A percentile compares a stretch with the other conserved stretches of the same genome.
These are phyloP conservation scores for Emmonsiellopsis sp. DNA, from an alignment of 2,329 filamentous ascomycete species.

Conservation along the genomic window DNA sequence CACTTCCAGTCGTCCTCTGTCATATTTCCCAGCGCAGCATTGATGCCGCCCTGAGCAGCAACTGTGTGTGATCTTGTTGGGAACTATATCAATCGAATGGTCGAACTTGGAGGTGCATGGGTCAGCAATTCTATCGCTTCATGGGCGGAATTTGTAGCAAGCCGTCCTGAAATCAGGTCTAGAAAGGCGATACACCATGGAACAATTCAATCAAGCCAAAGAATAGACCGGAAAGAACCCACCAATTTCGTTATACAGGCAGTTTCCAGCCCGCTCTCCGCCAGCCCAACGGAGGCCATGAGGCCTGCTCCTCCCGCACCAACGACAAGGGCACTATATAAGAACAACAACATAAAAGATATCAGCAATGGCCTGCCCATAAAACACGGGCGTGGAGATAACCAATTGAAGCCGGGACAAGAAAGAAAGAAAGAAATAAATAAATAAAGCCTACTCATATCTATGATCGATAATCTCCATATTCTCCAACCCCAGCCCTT, in stretches of 20 bases:
- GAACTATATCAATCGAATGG: conserved; percentile 8
- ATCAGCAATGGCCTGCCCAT: no score
- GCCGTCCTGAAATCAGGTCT: neutral
- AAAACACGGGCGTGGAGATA: no score
- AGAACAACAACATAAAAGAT: neutral
- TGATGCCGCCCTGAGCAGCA: conserved; percentile 47
- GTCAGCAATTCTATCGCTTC: neutral
- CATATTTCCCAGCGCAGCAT: conserved; percentile 53
- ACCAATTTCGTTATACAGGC: conserved; percentile 16
- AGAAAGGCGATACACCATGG: neutral
- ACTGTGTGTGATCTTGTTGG: conserved; percentile 16
- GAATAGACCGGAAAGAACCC: neutral
- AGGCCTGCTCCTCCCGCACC: conserved; percentile 14
- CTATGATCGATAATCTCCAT: conserved; percentile 13
- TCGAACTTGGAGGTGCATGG: neutral
- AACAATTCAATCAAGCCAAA: neutral
- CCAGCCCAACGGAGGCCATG: conserved; percentile 14
- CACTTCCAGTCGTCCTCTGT: conserved; percentile 97
- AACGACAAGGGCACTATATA: conserved; percentile 14
- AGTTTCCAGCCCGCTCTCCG: conserved; percentile 14
- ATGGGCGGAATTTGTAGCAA: neutral
- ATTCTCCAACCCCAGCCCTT: neutral
- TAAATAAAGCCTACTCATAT: conserved; percentile 12
- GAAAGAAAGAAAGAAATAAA: no score
- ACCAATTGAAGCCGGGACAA: no score